Evolutionary conservation across 805 yeast species (phyloP).

Genomic region (Teunomyces tritomae): DNA sequence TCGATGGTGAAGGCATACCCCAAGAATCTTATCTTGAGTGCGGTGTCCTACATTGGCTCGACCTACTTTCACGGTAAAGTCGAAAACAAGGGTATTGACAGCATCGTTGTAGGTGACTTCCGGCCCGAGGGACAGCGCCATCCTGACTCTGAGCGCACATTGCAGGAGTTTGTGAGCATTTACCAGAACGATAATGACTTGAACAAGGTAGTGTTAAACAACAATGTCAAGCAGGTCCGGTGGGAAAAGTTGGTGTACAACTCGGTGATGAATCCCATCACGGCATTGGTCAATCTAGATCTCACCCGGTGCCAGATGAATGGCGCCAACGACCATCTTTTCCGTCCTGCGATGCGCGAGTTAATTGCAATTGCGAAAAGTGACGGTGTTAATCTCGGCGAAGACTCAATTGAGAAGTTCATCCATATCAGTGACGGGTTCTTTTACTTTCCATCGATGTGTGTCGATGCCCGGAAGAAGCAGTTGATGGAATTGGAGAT

Average conservation of each 20-base stretch:
- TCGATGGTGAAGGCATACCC: slow-evolving; percentile 34
- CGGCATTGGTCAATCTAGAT: slow-evolving; percentile 34
- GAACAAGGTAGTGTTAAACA: slow-evolving; percentile 27
- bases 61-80: slow-evolving; percentile 21
- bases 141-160: slow-evolving; percentile 9
- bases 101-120: slow-evolving; percentile 19
- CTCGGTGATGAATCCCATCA: slow-evolving; percentile 32
- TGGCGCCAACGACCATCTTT: slow-evolving; percentile 27
- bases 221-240: slow-evolving; percentile 29
- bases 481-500: slow-evolving; percentile 40
- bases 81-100: slow-evolving; percentile 17
- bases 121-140: slow-evolving; percentile 2
- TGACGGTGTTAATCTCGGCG: slow-evolving; percentile 58
- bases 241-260: slow-evolving; percentile 42
- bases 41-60: slow-evolving; percentile 36
- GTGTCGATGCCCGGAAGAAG: slow-evolving; percentile 34
- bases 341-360: slow-evolving; percentile 66
- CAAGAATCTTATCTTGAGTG: slow-evolving; percentile 31
- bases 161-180: slow-evolving; percentile 22
- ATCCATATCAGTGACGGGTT: slow-evolving; percentile 47
- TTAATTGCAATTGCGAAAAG: slow-evolving; percentile 63
- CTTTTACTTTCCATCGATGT: slow-evolving; percentile 44
- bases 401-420: slow-evolving; percentile 46
- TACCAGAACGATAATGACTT: slow-evolving; percentile 25
- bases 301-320: slow-evolving; percentile 35